Base-by-base conservation (phyloP, 164 flowering plant species). In the Stephania cephalantha region DNA sequence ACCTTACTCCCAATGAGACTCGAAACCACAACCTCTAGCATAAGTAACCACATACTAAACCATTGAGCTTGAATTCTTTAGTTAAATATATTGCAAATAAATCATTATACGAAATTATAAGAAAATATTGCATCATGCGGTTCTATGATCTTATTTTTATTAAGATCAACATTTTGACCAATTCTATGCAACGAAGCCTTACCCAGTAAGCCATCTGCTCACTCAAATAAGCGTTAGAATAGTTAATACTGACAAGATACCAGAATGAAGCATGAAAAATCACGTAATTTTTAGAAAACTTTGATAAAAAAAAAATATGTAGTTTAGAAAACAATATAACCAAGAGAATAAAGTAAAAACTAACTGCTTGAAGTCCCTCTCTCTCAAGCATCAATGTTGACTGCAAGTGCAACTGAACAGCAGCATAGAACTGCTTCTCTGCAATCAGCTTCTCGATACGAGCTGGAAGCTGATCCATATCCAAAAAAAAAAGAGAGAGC, bases 321-420 rank as follows among this genome's bases (percentile, higher is more conserved):
- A n/a, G 6, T 25, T 25, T 10, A 29, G 42, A 9, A 71, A 71
- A 25, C 6, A 15, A 9, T 25, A 7, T 29, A 7, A 52, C 58
- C 17, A 69, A 17, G 17, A 35, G 74, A 63, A 69, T 4, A 35
- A 35, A 35, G 42, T 35, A 61, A 78, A 71, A 73, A 83, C 88
- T 53, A 83, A 94, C 97, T 85, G 90, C 90, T 78, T 96, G 99
- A 83, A 94, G 98, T 69, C 99, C 99, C 82, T 95, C 99, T 78
- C 98, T 87, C 86, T 96, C 98, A 48, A 96, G 98, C 94, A 92
- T 91, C 84, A 90, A 82, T n/a, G 86, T 53, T 66, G 99, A 93
- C 71, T 96, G 99, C 76, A 85, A 90, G 83, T 89, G 94, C 82
- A 92, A 71, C 75, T 96, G 98, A 73, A 91, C 92, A 64, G 99